Conservation (phyloP, 257 asterid species). For the Perilla frutescens region DNA sequence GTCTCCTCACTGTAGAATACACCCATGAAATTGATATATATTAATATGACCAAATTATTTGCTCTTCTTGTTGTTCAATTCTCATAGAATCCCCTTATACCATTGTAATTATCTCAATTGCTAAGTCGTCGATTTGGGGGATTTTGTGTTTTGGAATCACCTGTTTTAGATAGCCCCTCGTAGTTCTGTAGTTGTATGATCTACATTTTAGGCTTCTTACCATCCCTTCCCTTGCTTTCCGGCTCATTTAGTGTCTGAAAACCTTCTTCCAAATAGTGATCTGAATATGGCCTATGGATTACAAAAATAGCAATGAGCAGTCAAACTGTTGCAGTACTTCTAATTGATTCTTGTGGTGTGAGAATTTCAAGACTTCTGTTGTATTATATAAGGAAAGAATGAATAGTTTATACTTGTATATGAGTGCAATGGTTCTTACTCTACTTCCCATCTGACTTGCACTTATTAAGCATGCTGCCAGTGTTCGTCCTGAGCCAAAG, state of each 20-base stretch:
- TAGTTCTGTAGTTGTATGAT: constrained; percentile 3
- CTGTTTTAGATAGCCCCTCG: not conserved
- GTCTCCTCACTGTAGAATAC: not conserved
- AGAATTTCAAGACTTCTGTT: no score
- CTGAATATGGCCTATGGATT: not conserved
- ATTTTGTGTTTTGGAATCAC: not conserved
- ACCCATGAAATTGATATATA: not conserved
- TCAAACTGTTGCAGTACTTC: no score
- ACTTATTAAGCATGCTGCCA: not conserved
- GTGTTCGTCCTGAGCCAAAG: not conserved
- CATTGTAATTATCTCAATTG: not conserved
- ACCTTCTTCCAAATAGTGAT: not conserved
- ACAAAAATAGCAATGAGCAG: not conserved
- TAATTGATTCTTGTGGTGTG: not conserved
- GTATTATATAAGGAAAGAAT: not conserved
- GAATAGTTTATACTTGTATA: not conserved
- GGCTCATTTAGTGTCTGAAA: constrained; percentile 13
- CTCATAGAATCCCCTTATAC: constrained; percentile 1
- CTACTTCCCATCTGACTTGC: not conserved
- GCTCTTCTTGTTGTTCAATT: not conserved
- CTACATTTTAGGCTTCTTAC: constrained; percentile 6
- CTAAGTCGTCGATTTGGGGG: not conserved
- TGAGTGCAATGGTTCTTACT: not conserved
- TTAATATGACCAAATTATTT: not conserved
- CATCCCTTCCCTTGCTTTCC: constrained; percentile 6